These are phyloP conservation scores for Guadua angustifolia DNA, from an alignment of 176 grass and related monocot genomes.

Conservation along the genomic window DNA sequence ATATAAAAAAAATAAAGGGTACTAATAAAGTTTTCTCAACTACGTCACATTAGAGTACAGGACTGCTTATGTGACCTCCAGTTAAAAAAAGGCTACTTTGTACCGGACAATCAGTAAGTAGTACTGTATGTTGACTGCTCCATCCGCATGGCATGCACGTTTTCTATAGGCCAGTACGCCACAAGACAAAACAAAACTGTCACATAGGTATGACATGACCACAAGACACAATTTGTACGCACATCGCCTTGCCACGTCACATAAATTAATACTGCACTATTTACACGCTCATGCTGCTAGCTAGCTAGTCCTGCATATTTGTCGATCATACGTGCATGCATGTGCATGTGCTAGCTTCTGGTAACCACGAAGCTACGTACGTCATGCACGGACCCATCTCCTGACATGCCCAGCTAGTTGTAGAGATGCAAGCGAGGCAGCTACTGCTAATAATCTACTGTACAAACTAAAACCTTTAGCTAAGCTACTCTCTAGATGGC, in stretches of 20 bases:
- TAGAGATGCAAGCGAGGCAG: neutral
- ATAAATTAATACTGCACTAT: neutral
- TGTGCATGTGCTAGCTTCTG: slow-evolving; percentile 21
- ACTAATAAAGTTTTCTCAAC: no score
- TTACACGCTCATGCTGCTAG: neutral
- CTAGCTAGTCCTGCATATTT: neutral
- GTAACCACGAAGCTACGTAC: slow-evolving; percentile 10
- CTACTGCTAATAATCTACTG: no score
- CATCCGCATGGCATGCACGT: neutral
- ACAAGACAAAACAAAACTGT: slow-evolving; percentile 28
- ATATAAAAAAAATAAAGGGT: no score
- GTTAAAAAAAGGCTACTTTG: no score
- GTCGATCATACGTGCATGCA: slow-evolving; percentile 19
- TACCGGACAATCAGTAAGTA: no score
- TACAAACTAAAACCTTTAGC: neutral
- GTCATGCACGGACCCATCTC: neutral
- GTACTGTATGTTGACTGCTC: neutral
- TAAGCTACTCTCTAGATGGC: no score
- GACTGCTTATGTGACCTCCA: no score
- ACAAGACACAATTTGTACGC: slow-evolving; percentile 21
- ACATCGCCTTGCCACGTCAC: neutral
- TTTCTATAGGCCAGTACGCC: slow-evolving; percentile 4
- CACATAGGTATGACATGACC: slow-evolving; percentile 6
- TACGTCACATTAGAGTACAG: no score
- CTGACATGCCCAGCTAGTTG: neutral